phyloP scores from a whole-genome alignment of 805 yeast species.

The Wickerhamiella hasegawae region DNA sequence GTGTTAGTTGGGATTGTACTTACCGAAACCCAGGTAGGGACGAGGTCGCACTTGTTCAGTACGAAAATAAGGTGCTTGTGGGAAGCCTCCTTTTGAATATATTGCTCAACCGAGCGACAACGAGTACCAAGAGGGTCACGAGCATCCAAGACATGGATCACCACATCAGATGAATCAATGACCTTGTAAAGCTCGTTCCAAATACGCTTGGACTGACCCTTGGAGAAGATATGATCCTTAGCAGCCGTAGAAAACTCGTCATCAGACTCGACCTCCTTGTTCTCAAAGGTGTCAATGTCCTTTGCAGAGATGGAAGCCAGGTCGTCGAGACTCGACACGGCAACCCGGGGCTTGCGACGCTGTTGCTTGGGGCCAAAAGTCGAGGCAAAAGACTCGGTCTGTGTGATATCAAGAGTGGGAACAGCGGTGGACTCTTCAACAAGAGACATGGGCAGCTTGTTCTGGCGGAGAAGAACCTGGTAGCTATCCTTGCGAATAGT shows the following conservation, averaged over 20 bases:
- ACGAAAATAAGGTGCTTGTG: constrained; percentile 93
- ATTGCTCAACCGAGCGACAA: constrained; percentile 84
- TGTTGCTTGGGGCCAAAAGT: constrained; percentile 94
- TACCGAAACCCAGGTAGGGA: constrained; percentile 99
- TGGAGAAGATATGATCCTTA: constrained; percentile 86
- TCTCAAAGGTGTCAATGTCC: constrained; percentile 49
- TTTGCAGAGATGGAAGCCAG: constrained; percentile 48
- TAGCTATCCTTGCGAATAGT: constrained; percentile 69
- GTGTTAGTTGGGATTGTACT: constrained; percentile 29
- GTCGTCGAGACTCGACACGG: constrained; percentile 65
- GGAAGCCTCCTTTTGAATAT: constrained; percentile 83
- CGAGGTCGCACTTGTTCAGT: constrained; percentile 92
- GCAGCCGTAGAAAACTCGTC: constrained; percentile 85
- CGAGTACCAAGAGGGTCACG: constrained; percentile 96
- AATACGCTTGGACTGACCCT: constrained; percentile 95
- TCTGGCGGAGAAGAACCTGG: constrained; percentile 74
- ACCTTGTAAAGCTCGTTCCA: constrained; percentile 98
- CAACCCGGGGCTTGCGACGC: constrained; percentile 76
- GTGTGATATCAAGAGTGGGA: constrained; percentile 62
- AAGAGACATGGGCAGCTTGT: constrained; percentile 89
- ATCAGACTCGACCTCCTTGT: constrained; percentile 34
- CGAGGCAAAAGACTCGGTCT: constrained; percentile 66
- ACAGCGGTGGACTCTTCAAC: constrained; percentile 67
- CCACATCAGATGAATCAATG: constrained; percentile 94
- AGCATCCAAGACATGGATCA: constrained; percentile 91